Conservation (phyloP, 129 eudicot species). For the Gnaphalium uliginosum region DNA sequence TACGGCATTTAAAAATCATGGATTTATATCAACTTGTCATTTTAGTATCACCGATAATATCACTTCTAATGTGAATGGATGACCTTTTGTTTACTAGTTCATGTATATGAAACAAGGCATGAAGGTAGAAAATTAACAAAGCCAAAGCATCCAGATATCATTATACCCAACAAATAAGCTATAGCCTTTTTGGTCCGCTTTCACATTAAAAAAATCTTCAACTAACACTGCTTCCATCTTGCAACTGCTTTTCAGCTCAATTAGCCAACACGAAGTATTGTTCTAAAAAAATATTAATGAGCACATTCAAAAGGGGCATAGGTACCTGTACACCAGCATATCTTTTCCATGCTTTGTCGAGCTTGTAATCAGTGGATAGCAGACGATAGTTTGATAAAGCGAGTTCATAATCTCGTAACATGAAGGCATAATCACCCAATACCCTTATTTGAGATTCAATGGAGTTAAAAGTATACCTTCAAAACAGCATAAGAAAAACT, state of each 20-base stretch:
- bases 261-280: not conserved
- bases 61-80: not conserved
- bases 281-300: conserved; percentile 19
- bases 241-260: conserved; percentile 3
- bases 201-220: not conserved
- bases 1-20: not conserved
- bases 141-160: not conserved
- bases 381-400: conserved; percentile 93
- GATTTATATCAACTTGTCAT: not conserved
- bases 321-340: conserved; percentile 97
- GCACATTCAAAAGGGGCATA: conserved; percentile 8
- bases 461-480: conserved; percentile 92
- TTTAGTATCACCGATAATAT: not conserved
- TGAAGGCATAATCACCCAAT: conserved; percentile 95
- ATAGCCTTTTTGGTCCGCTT: conserved; percentile 4
- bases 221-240: not conserved
- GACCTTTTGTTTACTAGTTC: not conserved
- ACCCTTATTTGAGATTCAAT: conserved; percentile 94
- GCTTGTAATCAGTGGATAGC: conserved; percentile 90
- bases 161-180: not conserved
- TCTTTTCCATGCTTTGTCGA: conserved; percentile 98
- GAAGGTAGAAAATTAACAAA: conserved; percentile 6
- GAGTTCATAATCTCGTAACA: conserved; percentile 93
- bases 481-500: conserved; percentile 27
- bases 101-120: not conserved